Evolutionary conservation across 192 early-diverging fungal genomes (phyloP), one percentile per base, ranked within the genome.

Genomic region (Radiomyces spectabilis): DNA sequence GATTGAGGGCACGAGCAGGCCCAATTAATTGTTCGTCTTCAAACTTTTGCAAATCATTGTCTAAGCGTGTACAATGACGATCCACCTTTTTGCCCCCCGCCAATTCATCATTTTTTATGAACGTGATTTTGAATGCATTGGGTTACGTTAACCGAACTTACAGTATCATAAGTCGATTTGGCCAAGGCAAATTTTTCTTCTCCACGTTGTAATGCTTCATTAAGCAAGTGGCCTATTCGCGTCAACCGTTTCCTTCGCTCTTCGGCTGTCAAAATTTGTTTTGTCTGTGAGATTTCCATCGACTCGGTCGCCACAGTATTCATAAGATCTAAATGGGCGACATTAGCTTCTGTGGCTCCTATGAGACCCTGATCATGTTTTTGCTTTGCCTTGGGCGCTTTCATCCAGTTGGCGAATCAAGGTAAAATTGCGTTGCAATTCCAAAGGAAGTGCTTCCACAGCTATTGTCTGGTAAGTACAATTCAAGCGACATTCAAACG

Each of bases 101-200:
- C 13, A 5, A 8, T 35, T 35, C 33, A 5, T 35, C 13, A 35
- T 35, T 35, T 13, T 35, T 35, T 44, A n/a, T n/a, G n/a, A n/a
- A n/a, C n/a, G n/a, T n/a, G n/a, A n/a, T n/a, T n/a, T n/a, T n/a
- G n/a, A n/a, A n/a, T n/a, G n/a, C n/a, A n/a, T n/a, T n/a, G n/a
- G n/a, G n/a, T n/a, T n/a, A n/a, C n/a, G n/a, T n/a, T n/a, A n/a
- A n/a, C n/a, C 13, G 25, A 19, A 53, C 65, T 22, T 57, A 95
- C 94, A 61, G 88, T 74, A 49, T 98, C 93, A 60, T 94, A 98
- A 2, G 91, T 95, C 40, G 94, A 86, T 26, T 85, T 86, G 8
- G 95, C 91, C n/a, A 98, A 63, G 0, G 88, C 83, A n/a, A 96
- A 89, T 50, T 95, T 98, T 34, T 96, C 92, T 55, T 94, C 90